Conservation (phyloP, 352 stramenopile species). For the Pythium aristosporum region DNA sequence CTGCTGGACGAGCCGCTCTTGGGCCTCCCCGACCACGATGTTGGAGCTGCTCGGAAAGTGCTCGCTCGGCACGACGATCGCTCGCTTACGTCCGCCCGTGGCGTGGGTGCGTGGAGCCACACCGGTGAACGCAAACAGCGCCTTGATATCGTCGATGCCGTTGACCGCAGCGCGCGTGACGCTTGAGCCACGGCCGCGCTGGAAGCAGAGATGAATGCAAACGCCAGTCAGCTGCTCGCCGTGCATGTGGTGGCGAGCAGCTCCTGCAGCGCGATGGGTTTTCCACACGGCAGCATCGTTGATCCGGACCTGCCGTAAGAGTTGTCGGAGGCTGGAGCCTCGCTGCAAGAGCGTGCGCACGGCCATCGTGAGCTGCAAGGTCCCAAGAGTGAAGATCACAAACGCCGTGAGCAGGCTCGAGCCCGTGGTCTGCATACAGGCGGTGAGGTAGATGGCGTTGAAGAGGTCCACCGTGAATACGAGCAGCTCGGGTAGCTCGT, state of each 20-base stretch:
- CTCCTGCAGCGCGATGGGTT: background rate
- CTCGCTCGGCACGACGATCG: slow-evolving; percentile 9
- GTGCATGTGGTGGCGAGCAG: background rate
- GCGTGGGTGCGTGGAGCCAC: background rate
- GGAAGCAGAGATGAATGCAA: slow-evolving; percentile 15
- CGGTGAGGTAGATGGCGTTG: slow-evolving; percentile 38
- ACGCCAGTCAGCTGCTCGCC: slow-evolving; percentile 15
- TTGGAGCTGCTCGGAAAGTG: background rate
- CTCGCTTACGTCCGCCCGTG: background rate
- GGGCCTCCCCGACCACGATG: slow-evolving; percentile 17
- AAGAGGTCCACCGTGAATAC: slow-evolving; percentile 46
- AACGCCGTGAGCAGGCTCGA: slow-evolving; percentile 18
- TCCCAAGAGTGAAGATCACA: slow-evolving; percentile 15
- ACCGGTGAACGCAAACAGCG: slow-evolving; percentile 5
- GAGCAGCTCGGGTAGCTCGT: slow-evolving; percentile 36
- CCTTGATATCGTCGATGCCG: slow-evolving; percentile 16
- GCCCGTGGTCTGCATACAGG: slow-evolving; percentile 34
- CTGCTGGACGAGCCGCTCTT: slow-evolving; percentile 24
- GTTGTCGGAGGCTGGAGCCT: background rate
- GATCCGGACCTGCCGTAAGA: slow-evolving; percentile 1
- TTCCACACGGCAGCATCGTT: background rate
- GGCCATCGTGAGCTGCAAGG: slow-evolving; percentile 14
- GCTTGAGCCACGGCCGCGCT: slow-evolving; percentile 19
- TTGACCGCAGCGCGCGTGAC: slow-evolving; percentile 15
- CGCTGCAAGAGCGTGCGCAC: slow-evolving; percentile 12